Conservation (phyloP, 2,329 filamentous ascomycete species). For the Colletotrichum falcatum region DNA sequence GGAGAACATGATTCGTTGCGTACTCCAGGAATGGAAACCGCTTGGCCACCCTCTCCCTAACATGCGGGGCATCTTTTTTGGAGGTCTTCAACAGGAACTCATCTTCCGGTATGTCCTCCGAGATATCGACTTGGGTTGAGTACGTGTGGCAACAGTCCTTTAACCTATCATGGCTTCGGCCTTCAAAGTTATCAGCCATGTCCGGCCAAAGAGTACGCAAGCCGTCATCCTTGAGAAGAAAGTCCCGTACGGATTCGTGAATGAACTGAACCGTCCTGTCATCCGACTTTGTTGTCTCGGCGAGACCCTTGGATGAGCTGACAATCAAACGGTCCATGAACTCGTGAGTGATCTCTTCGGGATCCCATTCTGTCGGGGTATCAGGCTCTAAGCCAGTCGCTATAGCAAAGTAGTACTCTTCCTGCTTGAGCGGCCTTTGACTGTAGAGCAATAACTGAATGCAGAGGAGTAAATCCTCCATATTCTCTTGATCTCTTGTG, state of each 20-base stretch:
- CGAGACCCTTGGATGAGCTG: slow-evolving; percentile 60
- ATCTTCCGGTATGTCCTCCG: background rate
- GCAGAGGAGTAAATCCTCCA: slow-evolving; percentile 54
- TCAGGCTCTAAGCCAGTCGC: slow-evolving; percentile 43
- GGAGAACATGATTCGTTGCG: background rate
- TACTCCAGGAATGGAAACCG: slow-evolving; percentile 25
- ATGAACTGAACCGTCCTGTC: slow-evolving; percentile 58
- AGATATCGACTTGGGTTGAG: background rate
- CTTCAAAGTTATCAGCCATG: background rate
- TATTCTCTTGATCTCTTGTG: slow-evolving; percentile 55
- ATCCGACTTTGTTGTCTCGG: slow-evolving; percentile 52
- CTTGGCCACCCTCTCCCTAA: fast-evolving
- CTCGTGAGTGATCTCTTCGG: slow-evolving; percentile 43
- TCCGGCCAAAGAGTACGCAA: background rate
- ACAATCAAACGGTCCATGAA: slow-evolving; percentile 47
- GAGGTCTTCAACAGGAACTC: background rate
- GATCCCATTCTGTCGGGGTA: slow-evolving; percentile 43
- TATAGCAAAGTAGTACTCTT: slow-evolving; percentile 54
- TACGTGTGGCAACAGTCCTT: slow-evolving; percentile 9
- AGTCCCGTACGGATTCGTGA: slow-evolving; percentile 60
- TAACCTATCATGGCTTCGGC: background rate
- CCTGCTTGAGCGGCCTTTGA: slow-evolving; percentile 51
- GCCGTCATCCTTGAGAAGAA: slow-evolving; percentile 46
- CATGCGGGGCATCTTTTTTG: fast-evolving
- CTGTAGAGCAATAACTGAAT: slow-evolving; percentile 64